These are phyloP conservation scores for Dispira simplex DNA, from an alignment of 192 early-diverging fungal species.

Conservation along the genomic window DNA sequence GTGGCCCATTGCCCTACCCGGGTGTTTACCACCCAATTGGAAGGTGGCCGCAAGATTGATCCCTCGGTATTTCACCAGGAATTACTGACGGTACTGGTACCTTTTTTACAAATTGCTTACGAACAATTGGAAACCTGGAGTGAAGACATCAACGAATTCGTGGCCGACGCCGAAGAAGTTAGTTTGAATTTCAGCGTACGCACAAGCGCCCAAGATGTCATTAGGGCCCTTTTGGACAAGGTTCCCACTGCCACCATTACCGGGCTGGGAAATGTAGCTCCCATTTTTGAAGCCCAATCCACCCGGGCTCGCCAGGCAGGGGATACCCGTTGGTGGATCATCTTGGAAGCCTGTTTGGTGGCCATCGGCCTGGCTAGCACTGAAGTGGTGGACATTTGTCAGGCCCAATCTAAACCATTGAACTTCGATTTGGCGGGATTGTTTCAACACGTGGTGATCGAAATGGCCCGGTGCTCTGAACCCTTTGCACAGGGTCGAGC, in stretches of 20 bases:
- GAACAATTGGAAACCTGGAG: conserved; percentile 68
- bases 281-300: conserved; percentile 33
- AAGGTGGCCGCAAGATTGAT: background rate
- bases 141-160: conserved; percentile 71
- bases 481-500: conserved; percentile 87
- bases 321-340: conserved; percentile 63
- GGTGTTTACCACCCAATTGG: background rate
- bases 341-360: conserved; percentile 69
- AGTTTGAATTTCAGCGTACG: conserved; percentile 74
- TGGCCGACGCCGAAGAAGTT: conserved; percentile 87
- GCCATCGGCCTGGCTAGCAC: conserved; percentile 48
- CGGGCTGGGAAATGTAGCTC: conserved; percentile 34
- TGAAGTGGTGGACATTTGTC: conserved; percentile 37
- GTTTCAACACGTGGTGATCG: conserved; percentile 70
- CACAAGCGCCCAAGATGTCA: conserved; percentile 61
- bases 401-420: conserved; percentile 20
- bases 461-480: conserved; percentile 29
- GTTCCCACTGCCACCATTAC: conserved; percentile 32
- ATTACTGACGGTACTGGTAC: conserved; percentile 37
- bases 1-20: background rate
- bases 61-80: conserved; percentile 35
- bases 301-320: conserved; percentile 28
- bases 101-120: conserved; percentile 69
- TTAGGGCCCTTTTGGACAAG: conserved; percentile 40
- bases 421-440: conserved; percentile 58